Base-by-base conservation (phyloP, 2,329 filamentous ascomycete genomes). In the Phyllosticta citrichinensis region DNA sequence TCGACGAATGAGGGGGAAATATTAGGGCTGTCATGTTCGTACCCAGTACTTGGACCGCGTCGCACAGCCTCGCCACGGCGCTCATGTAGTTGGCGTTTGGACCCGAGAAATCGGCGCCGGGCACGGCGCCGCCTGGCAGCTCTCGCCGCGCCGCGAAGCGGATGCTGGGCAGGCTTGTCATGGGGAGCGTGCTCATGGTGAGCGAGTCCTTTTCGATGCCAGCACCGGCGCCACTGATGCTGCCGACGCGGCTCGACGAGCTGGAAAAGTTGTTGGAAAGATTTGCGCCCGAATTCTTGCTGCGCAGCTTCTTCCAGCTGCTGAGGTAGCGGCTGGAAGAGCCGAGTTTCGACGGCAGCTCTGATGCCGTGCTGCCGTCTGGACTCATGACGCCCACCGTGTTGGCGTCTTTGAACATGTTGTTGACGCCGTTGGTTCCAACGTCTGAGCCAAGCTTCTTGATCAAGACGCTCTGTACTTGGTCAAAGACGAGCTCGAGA, bases 371-470 rank as follows among this genome's bases (percentile, higher is more conserved):
- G 22, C 52, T 55, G 9, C 65, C 66, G 6, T 67, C 65, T 17
- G 66, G 65, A 52, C 66, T 64, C 19, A 68, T 68, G 59, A 68
- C 67, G 33, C 71, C 71, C 19, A 71, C 71, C 0, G 70, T 71
- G 33, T 68, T 78, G 5, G 85, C 84, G 56, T 90, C 87, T 70
- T 87, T 91, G 76, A 95, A 96, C 56, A 95, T 78, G 0, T 81
- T 75, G n/a, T 83, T 80, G 2, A 87, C 82, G 5, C 87, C 84
- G 62, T 93, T 86, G 2, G 92, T 84, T 11, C 94, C 94, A 11
- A 99, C 94, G 65, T 99, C 94, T 68, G 81, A 90, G n/a, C 94
- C 93, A 3, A 99, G 82, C 69, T 91, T 96, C 71, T 95, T 93
- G 5, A 83, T 78, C 52, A 97, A 78, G 3, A 82, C 80, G 0